Percentiles rank a stretch among this genome's conserved stretches.
phyloP scores from a whole-genome alignment of 495 filamentous ascomycete genomes.

The Penicillium pulvis region DNA sequence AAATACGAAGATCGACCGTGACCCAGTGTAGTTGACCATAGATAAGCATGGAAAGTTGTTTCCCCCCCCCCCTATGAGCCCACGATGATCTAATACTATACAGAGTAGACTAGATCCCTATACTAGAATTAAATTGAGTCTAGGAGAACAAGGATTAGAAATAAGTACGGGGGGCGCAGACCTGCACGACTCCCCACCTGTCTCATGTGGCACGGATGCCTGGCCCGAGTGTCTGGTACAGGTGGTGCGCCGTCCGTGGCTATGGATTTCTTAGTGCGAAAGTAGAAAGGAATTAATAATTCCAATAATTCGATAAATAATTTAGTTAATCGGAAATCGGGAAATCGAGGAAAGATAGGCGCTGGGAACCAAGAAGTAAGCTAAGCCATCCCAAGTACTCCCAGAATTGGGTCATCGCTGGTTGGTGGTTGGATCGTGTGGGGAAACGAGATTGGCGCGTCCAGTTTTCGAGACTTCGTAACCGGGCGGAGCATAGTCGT shows the following conservation, averaged over 20 bases:
- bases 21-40: neutral
- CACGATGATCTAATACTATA: constrained; percentile 1
- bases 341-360: neutral
- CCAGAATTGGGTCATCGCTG: constrained; percentile 6
- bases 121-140: neutral
- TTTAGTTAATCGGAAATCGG: neutral
- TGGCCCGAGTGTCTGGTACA: constrained; percentile 30
- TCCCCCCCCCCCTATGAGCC: neutral
- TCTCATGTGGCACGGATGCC: constrained; percentile 12
- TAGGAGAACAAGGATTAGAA: no score
- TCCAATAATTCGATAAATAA: neutral
- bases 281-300: constrained; percentile 5
- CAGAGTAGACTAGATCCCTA: neutral
- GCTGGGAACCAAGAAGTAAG: neutral
- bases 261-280: constrained; percentile 19
- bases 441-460: constrained; percentile 16
- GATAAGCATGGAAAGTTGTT: neutral
- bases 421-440: constrained; percentile 16
- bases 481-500: constrained; percentile 7
- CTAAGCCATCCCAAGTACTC: neutral
- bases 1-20: constrained; percentile 19
- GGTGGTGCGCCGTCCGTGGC: constrained; percentile 24
- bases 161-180: no score
- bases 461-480: constrained; percentile 6
- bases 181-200: neutral